These are phyloP conservation scores for Alternaria burnsii DNA, from an alignment of 2,329 filamentous ascomycete species.

Conservation along the genomic window DNA sequence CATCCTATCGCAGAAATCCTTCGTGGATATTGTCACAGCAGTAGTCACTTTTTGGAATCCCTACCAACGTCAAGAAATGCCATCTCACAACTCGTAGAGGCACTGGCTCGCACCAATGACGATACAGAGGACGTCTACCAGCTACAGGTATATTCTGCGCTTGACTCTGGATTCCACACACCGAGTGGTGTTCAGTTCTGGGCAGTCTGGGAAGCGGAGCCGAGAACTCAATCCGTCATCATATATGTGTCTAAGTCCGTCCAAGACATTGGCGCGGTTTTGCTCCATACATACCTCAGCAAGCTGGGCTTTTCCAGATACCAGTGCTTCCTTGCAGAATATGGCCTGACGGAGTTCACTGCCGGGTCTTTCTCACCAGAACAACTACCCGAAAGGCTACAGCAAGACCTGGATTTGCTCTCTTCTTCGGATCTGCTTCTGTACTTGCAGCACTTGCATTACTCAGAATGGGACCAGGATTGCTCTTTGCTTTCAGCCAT, in stretches of 20 bases:
- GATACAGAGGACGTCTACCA: conserved; percentile 41
- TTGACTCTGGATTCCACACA: conserved; percentile 52
- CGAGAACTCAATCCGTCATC: conserved; percentile 35
- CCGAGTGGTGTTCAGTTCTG: conserved; percentile 46
- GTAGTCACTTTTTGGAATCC: conserved; percentile 27
- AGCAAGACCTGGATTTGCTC: conserved; percentile 46
- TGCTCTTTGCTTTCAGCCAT: conserved; percentile 42
- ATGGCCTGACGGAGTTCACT: conserved; percentile 31
- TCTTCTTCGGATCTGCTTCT: conserved; percentile 47
- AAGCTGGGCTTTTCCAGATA: conserved; percentile 46
- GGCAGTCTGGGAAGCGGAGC: conserved; percentile 47
- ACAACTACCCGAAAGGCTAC: conserved; percentile 36
- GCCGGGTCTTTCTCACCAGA: conserved; percentile 14
- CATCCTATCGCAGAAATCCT: conserved; percentile 29
- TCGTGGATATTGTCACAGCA: conserved; percentile 23
- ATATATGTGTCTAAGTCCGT: conserved; percentile 51
- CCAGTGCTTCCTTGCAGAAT: conserved; percentile 47
- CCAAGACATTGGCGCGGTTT: conserved; percentile 36
- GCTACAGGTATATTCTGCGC: conserved; percentile 43
- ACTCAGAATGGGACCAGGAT: conserved; percentile 42
- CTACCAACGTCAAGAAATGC: conserved; percentile 34
- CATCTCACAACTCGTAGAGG: conserved; percentile 33
- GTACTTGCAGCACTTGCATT: conserved; percentile 45
- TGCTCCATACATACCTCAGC: conserved; percentile 49
- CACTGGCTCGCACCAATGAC: conserved; percentile 32